These are phyloP conservation scores for Ploettnerulaceae sp. DNA, from an alignment of 2,329 filamentous ascomycete species.

Conservation along the genomic window DNA sequence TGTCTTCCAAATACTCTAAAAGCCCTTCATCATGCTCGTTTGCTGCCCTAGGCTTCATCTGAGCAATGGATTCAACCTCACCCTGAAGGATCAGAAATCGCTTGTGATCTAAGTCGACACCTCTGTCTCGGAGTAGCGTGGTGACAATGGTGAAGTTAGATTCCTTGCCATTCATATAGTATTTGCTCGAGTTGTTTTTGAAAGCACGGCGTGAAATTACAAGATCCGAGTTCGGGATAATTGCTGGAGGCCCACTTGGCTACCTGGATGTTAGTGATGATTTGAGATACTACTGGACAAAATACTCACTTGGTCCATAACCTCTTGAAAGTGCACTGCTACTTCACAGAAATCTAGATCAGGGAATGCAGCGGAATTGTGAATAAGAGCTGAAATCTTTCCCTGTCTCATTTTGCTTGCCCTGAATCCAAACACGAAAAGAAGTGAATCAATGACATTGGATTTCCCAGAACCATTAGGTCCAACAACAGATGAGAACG, in stretches of 20 bases:
- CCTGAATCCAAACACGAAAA: slow-evolving; percentile 98
- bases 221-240: slow-evolving; percentile 78
- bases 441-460: slow-evolving; percentile 94
- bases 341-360: slow-evolving; percentile 91
- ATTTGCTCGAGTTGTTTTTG: slow-evolving; percentile 97
- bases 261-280: slow-evolving; percentile 29
- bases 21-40: slow-evolving; percentile 96
- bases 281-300: slow-evolving; percentile 3
- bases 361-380: slow-evolving; percentile 86
- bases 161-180: slow-evolving; percentile 87
- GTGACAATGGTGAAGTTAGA: slow-evolving; percentile 93
- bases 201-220: slow-evolving; percentile 90
- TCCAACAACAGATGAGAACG: slow-evolving; percentile 95
- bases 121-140: slow-evolving; percentile 76
- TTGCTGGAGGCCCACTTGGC: slow-evolving; percentile 67
- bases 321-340: slow-evolving; percentile 92
- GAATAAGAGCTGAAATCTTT: slow-evolving; percentile 95
- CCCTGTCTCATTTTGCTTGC: slow-evolving; percentile 99
- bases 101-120: slow-evolving; percentile 96
- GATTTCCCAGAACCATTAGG: slow-evolving; percentile 98
- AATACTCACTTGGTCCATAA: slow-evolving; percentile 69
- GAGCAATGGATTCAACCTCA: slow-evolving; percentile 96
- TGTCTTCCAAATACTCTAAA: slow-evolving; percentile 95
- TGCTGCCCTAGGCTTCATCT: slow-evolving; percentile 96
- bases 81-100: slow-evolving; percentile 95